Percentiles rank a stretch among this genome's conserved stretches.
Evolutionary conservation across 73 alveolate species (phyloP).

Genomic region (Vitrella brassicaformis): DNA sequence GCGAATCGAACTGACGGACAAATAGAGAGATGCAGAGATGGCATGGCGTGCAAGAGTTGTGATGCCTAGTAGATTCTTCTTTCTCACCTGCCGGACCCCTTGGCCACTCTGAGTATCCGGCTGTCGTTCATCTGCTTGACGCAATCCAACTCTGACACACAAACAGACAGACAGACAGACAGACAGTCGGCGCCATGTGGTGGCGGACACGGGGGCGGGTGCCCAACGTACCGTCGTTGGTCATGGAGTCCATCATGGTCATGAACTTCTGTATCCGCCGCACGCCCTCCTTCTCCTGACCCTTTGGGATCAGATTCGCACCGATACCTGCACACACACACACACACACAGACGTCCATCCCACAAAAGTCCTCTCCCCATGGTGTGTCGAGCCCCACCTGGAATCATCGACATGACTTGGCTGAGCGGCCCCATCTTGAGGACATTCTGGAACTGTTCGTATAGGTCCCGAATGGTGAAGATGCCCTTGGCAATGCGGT

Average conservation of each 20-base stretch:
- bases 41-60: conserved; percentile 1
- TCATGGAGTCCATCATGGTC: conserved; percentile 93
- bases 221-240: no score
- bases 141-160: conserved; percentile 11
- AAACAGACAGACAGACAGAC: neutral
- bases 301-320: conserved; percentile 49
- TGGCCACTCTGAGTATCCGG: conserved; percentile 73
- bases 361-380: neutral
- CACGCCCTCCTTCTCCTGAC: conserved; percentile 91
- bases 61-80: conserved; percentile 2
- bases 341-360: neutral
- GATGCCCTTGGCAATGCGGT: conserved; percentile 85
- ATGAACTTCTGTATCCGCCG: conserved; percentile 85
- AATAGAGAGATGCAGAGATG: conserved; percentile 1
- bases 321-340: neutral
- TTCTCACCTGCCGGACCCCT: conserved; percentile 91
- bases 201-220: no score
- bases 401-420: conserved; percentile 93
- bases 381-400: conserved; percentile 58
- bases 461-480: conserved; percentile 45
- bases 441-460: conserved; percentile 65
- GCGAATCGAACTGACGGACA: neutral
- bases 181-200: no score
- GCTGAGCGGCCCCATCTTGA: conserved; percentile 66
- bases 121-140: conserved; percentile 7